Evolutionary conservation across 257 asterid species (phyloP), one percentile per base, ranked within the genome.

Genomic region (Avicennia marina): DNA sequence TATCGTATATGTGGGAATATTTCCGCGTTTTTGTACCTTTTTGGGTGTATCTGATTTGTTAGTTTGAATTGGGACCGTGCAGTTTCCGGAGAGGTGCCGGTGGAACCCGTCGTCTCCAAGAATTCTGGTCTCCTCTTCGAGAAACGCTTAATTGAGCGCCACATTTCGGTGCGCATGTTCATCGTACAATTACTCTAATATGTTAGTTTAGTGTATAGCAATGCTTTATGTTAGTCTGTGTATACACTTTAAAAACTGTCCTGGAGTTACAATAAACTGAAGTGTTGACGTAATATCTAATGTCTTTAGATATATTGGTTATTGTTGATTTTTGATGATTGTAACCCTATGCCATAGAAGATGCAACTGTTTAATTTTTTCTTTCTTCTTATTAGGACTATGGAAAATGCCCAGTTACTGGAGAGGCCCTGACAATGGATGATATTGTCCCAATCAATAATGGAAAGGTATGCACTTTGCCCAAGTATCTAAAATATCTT

Each of bases 31-130:
- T 12, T 36, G 6, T 62, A 27, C 39, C n/a, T 34, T 10, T 52
- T 11, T 11, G 46, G 0, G 48, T 43, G 56, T 57, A 59, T 71
- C 74, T 76, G 71, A 76, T 53, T 53, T 63, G 34, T 29, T 48
- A 7, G 52, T 21, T 62, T 51, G 10, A 36, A 32, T 40, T 13
- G 20, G 49, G 33, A 42, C 29, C 8, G 17, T 63, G 9, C 80
- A 93, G 99, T 93, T 82, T 89, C 99, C 67, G 99, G 99, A 70
- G 99, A 93, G 84, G 96, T 89, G 77, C 99, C 97, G 84, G 99
- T 84, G 83, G 96, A 93, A 52, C 95, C 97, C 24, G 97, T 89
- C 50, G 91, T 89, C 60, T 79, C 99, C 21, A 78, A 65, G 65
- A 74, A 67, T 57, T 80, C 95, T 9, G 99, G 99, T 2, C 89